Conservation (phyloP, 2,329 filamentous ascomycete species). For the Emydomyces testavorans region DNA sequence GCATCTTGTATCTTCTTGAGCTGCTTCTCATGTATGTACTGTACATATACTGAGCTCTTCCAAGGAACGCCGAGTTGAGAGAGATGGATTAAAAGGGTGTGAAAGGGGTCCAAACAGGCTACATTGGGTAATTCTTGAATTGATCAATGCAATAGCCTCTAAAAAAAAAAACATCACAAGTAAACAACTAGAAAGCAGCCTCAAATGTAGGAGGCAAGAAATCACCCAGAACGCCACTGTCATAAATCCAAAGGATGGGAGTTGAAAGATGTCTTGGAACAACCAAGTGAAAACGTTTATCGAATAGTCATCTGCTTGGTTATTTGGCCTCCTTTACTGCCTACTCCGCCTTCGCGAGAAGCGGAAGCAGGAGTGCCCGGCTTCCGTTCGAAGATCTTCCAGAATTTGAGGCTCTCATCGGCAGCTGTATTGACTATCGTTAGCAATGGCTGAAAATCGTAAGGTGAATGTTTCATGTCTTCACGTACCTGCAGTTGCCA, state of each 20-base stretch:
- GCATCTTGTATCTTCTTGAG: background rate
- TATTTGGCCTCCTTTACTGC: conserved; percentile 66
- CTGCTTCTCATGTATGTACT: too few relatives aligned
- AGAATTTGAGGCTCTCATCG: conserved; percentile 97
- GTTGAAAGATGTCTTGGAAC: conserved; percentile 3
- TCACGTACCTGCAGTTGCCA: conserved; percentile 70
- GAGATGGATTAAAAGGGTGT: too few relatives aligned
- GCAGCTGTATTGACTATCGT: conserved; percentile 47
- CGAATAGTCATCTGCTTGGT: conserved; percentile 93
- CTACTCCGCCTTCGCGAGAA: conserved; percentile 53
- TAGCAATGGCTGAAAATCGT: conserved; percentile 11
- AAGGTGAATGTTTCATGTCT: background rate
- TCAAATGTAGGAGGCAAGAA: background rate
- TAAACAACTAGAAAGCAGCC: background rate
- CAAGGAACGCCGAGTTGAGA: too few relatives aligned
- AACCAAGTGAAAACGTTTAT: conserved; percentile 32
- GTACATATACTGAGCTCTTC: too few relatives aligned
- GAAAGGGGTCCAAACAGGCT: background rate
- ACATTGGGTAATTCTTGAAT: background rate
- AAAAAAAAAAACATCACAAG: background rate
- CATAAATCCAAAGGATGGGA: background rate
- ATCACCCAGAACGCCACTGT: background rate
- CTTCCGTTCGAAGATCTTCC: conserved; percentile 99
- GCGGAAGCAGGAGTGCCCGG: conserved; percentile 56
- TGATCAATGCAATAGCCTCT: background rate